Percentiles rank a stretch among this genome's conserved stretches.
These are phyloP conservation scores for Simplicillium sp. DNA, from an alignment of 2,329 filamentous ascomycete genomes.

Conservation along the genomic window DNA sequence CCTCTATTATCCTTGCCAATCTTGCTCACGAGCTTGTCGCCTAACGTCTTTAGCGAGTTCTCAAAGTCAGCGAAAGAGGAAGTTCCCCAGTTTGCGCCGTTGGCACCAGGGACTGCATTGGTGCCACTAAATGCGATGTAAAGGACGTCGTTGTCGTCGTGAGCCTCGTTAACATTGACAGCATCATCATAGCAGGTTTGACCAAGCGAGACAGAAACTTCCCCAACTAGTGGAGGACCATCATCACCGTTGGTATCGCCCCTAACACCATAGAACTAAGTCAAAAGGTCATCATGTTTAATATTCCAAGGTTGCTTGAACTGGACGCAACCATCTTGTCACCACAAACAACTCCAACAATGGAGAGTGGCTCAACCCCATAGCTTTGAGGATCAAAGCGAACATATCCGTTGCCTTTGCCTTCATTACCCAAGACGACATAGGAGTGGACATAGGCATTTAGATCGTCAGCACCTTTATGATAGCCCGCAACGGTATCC, in stretches of 20 bases:
- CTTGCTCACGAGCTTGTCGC: conserved; percentile 27
- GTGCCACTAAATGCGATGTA: conserved; percentile 48
- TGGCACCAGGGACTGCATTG: conserved; percentile 41
- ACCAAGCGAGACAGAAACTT: conserved; percentile 42
- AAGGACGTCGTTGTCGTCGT: conserved; percentile 45
- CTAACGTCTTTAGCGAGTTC: conserved; percentile 32
- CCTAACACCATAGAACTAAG: conserved; percentile 47
- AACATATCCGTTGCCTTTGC: conserved; percentile 17
- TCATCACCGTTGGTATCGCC: conserved; percentile 47
- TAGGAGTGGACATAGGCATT: conserved; percentile 42
- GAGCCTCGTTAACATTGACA: conserved; percentile 32
- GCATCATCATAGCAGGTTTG: conserved; percentile 40
- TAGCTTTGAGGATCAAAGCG: conserved; percentile 29
- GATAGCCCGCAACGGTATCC: conserved; percentile 23
- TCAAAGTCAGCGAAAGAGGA: conserved; percentile 34
- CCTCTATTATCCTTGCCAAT: too few relatives aligned
- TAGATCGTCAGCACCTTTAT: conserved; percentile 29
- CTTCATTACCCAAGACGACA: conserved; percentile 43
- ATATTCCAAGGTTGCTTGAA: too few relatives aligned
- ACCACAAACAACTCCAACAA: conserved; percentile 46
- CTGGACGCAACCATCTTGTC: conserved; percentile 32
- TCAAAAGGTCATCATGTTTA: too few relatives aligned
- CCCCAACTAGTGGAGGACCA: conserved; percentile 34
- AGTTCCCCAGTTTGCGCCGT: conserved; percentile 42
- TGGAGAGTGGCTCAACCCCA: conserved; percentile 37